Evolutionary conservation across 768 basidiomycete genomes (phyloP).

Genomic region (Mycena galopus): DNA sequence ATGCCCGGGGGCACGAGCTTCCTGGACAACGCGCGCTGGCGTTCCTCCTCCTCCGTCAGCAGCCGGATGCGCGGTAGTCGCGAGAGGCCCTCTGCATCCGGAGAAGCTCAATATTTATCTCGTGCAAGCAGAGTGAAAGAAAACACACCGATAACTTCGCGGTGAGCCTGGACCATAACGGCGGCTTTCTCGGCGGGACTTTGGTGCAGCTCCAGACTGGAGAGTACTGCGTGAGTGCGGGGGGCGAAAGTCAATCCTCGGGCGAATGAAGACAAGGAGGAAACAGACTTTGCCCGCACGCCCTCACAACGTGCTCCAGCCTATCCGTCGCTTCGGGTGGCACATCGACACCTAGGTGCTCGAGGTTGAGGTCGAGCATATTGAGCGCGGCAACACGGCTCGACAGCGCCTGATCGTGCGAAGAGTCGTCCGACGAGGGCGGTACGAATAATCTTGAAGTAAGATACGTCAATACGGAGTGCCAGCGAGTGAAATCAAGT

Average conservation of each 20-base stretch:
- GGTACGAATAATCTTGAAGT: constrained; percentile 80
- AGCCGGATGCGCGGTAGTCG: constrained; percentile 80
- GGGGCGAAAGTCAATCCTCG: not conserved
- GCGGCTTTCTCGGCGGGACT: constrained; percentile 85
- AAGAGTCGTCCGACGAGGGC: constrained; percentile 73
- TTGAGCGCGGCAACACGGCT: constrained; percentile 93
- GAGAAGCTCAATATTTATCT: constrained; percentile 42
- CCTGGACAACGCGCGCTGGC: constrained; percentile 45
- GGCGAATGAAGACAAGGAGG: not conserved
- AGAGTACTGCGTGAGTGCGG: constrained; percentile 43
- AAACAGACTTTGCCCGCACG: constrained; percentile 84
- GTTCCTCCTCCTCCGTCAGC: constrained; percentile 69
- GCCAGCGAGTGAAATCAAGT: constrained; percentile 2
- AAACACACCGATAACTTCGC: constrained; percentile 82
- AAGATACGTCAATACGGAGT: not conserved
- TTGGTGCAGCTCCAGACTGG: constrained; percentile 54
- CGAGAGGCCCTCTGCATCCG: constrained; percentile 85
- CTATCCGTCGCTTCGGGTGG: constrained; percentile 61
- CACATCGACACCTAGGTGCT: constrained; percentile 91
- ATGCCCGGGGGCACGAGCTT: constrained; percentile 22
- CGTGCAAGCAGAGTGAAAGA: constrained; percentile 4
- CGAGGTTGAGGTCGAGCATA: constrained; percentile 88
- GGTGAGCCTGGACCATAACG: constrained; percentile 87
- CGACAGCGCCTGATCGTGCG: constrained; percentile 91
- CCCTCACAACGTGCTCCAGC: constrained; percentile 74